Evolutionary conservation across 2,329 filamentous ascomycete species (phyloP).

Genomic region (Nothophaeocryptopus gaeumannii): DNA sequence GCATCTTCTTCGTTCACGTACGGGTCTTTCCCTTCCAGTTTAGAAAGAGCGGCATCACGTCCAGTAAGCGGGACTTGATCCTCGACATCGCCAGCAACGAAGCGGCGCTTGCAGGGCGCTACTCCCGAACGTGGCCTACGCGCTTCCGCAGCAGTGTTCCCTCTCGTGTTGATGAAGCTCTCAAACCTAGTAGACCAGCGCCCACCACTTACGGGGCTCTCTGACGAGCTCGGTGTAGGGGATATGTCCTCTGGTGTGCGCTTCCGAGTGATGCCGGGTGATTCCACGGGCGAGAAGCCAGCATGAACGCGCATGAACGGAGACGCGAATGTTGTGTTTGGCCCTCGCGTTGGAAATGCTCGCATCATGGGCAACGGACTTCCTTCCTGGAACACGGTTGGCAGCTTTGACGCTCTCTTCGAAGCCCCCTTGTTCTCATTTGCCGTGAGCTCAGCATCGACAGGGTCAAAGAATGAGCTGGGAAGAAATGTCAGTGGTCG

Average conservation of each 20-base stretch:
- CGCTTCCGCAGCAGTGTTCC: constrained; percentile 22
- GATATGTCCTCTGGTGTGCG: neutral
- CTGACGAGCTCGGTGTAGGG: neutral
- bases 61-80: constrained; percentile 19
- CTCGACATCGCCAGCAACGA: neutral
- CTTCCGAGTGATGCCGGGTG: constrained; percentile 6
- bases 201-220: neutral
- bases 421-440: constrained; percentile 24
- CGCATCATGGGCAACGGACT: constrained; percentile 27
- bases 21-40: constrained; percentile 9
- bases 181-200: constrained; percentile 19
- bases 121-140: constrained; percentile 12
- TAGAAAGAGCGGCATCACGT: constrained; percentile 15
- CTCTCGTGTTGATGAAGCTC: constrained; percentile 20
- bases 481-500: constrained; percentile 3
- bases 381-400: constrained; percentile 27
- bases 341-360: constrained; percentile 14
- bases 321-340: constrained; percentile 23
- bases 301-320: constrained; percentile 22
- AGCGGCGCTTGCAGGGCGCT: constrained; percentile 9
- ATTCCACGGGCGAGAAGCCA: constrained; percentile 10
- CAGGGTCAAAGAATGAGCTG: constrained; percentile 22
- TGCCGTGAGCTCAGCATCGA: constrained; percentile 29
- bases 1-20: constrained; percentile 6
- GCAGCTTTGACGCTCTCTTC: constrained; percentile 26